Evolutionary conservation across 768 basidiomycete genomes (phyloP).

Genomic region (Thelephora ganbajun): DNA sequence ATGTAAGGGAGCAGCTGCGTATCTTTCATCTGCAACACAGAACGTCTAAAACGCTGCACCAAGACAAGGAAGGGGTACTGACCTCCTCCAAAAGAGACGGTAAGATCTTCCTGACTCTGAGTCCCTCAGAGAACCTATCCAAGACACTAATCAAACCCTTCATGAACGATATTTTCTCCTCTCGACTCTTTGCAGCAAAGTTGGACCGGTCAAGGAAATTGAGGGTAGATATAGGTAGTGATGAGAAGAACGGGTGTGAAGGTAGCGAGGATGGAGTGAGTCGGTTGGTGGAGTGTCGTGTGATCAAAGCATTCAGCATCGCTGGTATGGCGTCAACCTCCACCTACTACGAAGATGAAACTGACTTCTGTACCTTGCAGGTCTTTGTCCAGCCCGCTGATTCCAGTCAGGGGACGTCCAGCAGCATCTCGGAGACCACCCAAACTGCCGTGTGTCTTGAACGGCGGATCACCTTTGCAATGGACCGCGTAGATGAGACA

Average conservation of each 20-base stretch:
- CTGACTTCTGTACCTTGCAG: conserved; percentile 41
- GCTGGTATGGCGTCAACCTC: conserved; percentile 26
- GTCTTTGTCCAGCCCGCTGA: conserved; percentile 56
- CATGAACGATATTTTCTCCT: conserved; percentile 96
- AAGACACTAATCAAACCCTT: conserved; percentile 76
- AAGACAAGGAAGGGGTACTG: conserved; percentile 5
- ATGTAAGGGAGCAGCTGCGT: conserved; percentile 86
- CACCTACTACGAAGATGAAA: neutral
- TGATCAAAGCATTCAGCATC: conserved; percentile 68
- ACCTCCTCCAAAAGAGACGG: conserved; percentile 92
- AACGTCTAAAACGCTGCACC: neutral
- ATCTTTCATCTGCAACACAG: conserved; percentile 69
- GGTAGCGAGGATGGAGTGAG: conserved; percentile 73
- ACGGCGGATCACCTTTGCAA: conserved; percentile 76
- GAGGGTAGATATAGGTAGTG: conserved; percentile 87
- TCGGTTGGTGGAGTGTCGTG: conserved; percentile 57
- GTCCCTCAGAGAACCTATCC: conserved; percentile 74
- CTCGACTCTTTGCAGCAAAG: conserved; percentile 85
- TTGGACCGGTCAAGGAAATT: conserved; percentile 93
- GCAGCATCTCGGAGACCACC: conserved; percentile 56
- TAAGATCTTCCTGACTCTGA: conserved; percentile 78
- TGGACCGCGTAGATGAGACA: conserved; percentile 88
- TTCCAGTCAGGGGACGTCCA: conserved; percentile 43
- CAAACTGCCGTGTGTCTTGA: conserved; percentile 70
- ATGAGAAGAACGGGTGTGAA: conserved; percentile 85